Conservation (phyloP, 129 eudicot species). For the Calendula officinalis region DNA sequence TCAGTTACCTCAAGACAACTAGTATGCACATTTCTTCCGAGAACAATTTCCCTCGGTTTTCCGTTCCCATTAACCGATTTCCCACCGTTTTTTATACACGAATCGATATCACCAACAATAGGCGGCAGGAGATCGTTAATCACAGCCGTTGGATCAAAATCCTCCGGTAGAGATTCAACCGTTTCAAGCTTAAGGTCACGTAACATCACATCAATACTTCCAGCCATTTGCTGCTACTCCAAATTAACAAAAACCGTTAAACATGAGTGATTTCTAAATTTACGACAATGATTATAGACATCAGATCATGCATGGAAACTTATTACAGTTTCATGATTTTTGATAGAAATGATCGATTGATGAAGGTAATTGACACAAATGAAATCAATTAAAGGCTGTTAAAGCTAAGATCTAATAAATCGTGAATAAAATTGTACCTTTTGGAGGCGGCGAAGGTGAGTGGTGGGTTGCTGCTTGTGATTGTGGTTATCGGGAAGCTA, state of each 20-base stretch:
- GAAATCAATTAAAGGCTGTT: conserved; percentile 1
- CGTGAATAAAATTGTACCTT: conserved; percentile 22
- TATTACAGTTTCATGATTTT: neutral
- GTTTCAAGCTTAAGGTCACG: conserved; percentile 29
- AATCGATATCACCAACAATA: conserved; percentile 23
- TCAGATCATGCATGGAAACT: neutral
- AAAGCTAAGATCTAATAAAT: conserved; percentile 6
- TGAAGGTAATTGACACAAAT: conserved; percentile 8
- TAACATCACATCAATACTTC: conserved; percentile 37
- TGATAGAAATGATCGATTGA: conserved; percentile 5
- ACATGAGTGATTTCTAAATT: conserved; percentile 1
- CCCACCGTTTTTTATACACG: conserved; percentile 24
- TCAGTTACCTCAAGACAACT: conserved; percentile 71
- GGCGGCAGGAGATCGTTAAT: conserved; percentile 48
- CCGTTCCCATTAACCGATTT: conserved; percentile 30
- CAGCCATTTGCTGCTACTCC: conserved; percentile 33
- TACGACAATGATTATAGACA: neutral
- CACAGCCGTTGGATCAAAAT: conserved; percentile 53
- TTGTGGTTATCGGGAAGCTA: conserved; percentile 15
- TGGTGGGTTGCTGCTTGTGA: conserved; percentile 24
- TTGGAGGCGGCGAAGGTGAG: conserved; percentile 29
- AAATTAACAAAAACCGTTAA: neutral
- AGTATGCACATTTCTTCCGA: conserved; percentile 87
- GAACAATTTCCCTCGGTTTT: conserved; percentile 62
- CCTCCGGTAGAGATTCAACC: conserved; percentile 37